phyloP scores from a whole-genome alignment of 768 basidiomycete genomes.

The Suillus tomentosus region DNA sequence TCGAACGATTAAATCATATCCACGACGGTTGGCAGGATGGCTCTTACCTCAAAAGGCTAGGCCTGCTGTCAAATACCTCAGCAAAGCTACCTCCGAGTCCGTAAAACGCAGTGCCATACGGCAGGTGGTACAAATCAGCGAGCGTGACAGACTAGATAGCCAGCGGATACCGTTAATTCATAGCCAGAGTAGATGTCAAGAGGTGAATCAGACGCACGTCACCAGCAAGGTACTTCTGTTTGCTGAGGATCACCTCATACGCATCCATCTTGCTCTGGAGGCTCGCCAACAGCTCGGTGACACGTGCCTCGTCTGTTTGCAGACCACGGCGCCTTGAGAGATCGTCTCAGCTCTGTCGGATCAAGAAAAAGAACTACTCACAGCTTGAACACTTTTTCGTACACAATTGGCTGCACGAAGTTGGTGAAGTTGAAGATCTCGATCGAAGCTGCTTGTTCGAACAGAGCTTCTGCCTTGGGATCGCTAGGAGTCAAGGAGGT shows the following conservation, averaged over 20 bases:
- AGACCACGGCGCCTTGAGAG: conserved; percentile 20
- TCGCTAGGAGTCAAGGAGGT: conserved; percentile 51
- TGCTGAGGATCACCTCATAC: conserved; percentile 55
- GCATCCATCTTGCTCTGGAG: conserved; percentile 46
- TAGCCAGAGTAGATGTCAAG: not conserved
- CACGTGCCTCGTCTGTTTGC: conserved; percentile 24
- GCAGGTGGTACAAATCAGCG: conserved; percentile 60
- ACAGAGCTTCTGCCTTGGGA: conserved; percentile 33
- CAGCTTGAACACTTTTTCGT: conserved; percentile 56
- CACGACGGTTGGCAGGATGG: too few relatives aligned
- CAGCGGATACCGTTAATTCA: not conserved
- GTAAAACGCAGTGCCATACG: conserved; percentile 40
- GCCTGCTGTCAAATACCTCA: conserved; percentile 35
- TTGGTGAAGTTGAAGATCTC: conserved; percentile 51
- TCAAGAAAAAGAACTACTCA: conserved; percentile 28
- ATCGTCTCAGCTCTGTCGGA: conserved; percentile 5
- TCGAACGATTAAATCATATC: not conserved
- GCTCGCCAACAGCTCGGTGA: conserved; percentile 16
- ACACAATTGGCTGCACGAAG: too few relatives aligned
- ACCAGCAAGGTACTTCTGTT: conserved; percentile 59
- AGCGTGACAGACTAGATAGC: conserved; percentile 46
- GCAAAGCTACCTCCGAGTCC: conserved; percentile 23
- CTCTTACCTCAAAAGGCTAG: conserved; percentile 47
- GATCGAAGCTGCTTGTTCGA: conserved; percentile 40
- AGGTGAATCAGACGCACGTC: conserved; percentile 39